These are phyloP conservation scores for Linnemannia schmuckeri DNA, from an alignment of 192 early-diverging fungal species.

Conservation along the genomic window DNA sequence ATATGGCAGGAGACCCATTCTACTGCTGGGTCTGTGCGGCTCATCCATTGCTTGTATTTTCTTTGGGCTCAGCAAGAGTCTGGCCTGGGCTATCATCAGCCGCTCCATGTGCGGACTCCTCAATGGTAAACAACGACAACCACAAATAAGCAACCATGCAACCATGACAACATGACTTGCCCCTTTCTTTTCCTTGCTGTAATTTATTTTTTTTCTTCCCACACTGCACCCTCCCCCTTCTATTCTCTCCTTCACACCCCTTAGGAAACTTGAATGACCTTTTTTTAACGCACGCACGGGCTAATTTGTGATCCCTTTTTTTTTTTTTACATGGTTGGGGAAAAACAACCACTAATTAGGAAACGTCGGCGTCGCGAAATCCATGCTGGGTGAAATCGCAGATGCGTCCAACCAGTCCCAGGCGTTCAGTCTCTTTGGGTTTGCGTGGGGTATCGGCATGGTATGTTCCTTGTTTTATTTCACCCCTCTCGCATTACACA, in stretches of 20 bases:
- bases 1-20: constrained; percentile 83
- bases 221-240: not conserved
- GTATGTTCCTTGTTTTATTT: not conserved
- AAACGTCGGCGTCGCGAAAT: constrained; percentile 85
- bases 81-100: constrained; percentile 70
- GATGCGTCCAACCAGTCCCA: constrained; percentile 83
- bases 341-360: constrained; percentile 29
- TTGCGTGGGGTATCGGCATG: constrained; percentile 71
- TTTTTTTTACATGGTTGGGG: not conserved
- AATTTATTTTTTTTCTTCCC: not conserved
- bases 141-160: not conserved
- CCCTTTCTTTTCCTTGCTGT: not conserved
- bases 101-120: constrained; percentile 77
- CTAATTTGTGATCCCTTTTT: not conserved
- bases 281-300: not conserved
- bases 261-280: not conserved
- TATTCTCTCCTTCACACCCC: not conserved
- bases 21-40: constrained; percentile 84
- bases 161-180: not conserved
- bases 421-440: constrained; percentile 83
- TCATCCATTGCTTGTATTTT: constrained; percentile 75
- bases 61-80: constrained; percentile 79
- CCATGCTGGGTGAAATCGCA: constrained; percentile 87
- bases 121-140: constrained; percentile 65
- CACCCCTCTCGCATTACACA: not conserved